These are phyloP conservation scores for Fusarium odoratissimum DNA, from an alignment of 2,329 filamentous ascomycete genomes.

Conservation along the genomic window DNA sequence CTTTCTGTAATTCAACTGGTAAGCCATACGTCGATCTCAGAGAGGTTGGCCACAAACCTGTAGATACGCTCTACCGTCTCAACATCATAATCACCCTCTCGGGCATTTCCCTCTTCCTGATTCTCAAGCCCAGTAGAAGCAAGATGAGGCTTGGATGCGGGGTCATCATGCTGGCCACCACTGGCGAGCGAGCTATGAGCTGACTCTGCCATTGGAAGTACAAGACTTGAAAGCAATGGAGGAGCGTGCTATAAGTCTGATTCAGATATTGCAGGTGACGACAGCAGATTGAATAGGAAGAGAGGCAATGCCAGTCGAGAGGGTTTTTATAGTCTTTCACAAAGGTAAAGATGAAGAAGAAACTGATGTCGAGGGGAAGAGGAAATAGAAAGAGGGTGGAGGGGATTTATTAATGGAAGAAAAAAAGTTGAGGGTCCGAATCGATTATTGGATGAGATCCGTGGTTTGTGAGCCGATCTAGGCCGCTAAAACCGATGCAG, in stretches of 20 bases:
- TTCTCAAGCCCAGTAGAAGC: constrained; percentile 40
- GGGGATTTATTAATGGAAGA: constrained; percentile 23
- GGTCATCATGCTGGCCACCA: constrained; percentile 48
- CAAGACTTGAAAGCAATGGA: constrained; percentile 63
- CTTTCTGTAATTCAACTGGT: constrained; percentile 50
- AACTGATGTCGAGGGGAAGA: constrained; percentile 25
- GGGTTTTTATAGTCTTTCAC: constrained; percentile 1
- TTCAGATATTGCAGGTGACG: neutral
- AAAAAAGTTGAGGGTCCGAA: constrained; percentile 10
- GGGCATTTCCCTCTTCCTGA: constrained; percentile 48
- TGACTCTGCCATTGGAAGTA: constrained; percentile 57
- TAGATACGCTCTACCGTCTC: constrained; percentile 67
- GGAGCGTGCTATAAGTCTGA: constrained; percentile 60
- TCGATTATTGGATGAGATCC: constrained; percentile 4
- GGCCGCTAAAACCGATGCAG: constrained; percentile 38
- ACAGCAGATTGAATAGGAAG: constrained; percentile 26
- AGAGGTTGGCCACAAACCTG: constrained; percentile 34
- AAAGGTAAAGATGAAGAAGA: neutral
- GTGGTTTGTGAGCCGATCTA: constrained; percentile 36
- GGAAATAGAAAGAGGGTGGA: constrained; percentile 9
- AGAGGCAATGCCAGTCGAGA: constrained; percentile 40
- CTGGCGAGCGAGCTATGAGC: constrained; percentile 47
- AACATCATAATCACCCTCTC: constrained; percentile 58
- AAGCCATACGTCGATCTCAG: neutral
- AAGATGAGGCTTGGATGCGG: constrained; percentile 35